Base-by-base conservation (phyloP, 768 basidiomycete species). In the Amanita phalloides region DNA sequence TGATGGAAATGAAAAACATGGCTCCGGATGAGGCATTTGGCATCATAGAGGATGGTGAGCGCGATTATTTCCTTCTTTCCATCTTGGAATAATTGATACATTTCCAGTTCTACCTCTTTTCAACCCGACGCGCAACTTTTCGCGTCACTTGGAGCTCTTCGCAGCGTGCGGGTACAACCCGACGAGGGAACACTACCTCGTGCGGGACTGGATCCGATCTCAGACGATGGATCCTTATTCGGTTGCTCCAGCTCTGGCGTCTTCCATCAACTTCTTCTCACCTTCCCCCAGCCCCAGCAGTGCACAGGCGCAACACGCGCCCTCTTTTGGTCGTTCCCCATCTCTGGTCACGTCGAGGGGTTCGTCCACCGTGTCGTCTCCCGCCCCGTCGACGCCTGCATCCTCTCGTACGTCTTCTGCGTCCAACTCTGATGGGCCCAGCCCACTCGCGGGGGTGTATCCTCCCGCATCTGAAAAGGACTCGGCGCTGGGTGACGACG, bases 41-140 rank as follows among this genome's bases (percentile, higher is more conserved):
- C 1, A 54, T 68, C 17, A 62, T 81, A 5, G 68, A 75, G 60
- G 60, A 72, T 49, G 75, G 79, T 75, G 46, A 53, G 65, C 61
- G 20, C 26, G 6, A 36, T 28, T 9, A 3, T 6, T 30, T 4
- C 28, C 3, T 30, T 33, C 33, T 33, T 33, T 10, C 33, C 10
- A 33, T 11, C 33, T 13, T 33, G 33, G 13, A 33, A 33, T 41
- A 11, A 23, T 20, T 7, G n/a, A 14, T 6, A 17, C 11, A 11
- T 26, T 17, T n/a, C 2, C 17, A 77, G 79, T 69, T 7, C 67
- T 81, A 7, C 79, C 80, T 4, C 66, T 82, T 3, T 82, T 79
- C 61, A 73, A 75, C 54, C 68, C 72, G 11, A 77, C 78, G 0
- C 55, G 60, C 26, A 64, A 64, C 45, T 78, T 81, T 59, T 70